phyloP scores from a whole-genome alignment of 768 basidiomycete genomes.

The Suillus discolor region DNA sequence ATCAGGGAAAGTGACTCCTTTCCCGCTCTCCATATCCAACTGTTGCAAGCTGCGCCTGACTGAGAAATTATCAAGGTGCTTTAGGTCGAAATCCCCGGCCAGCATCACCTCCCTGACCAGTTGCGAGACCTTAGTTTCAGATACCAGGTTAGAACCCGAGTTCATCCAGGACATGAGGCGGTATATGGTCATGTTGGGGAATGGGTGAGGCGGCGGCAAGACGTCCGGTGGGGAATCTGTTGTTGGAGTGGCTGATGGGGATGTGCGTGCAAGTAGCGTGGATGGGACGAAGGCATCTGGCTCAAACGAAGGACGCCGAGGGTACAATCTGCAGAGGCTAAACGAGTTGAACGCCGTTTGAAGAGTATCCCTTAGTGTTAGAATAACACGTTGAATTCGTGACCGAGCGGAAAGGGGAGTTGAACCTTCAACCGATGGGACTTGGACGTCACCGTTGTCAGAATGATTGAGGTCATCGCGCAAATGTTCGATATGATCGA shows the following conservation, averaged over 20 bases:
- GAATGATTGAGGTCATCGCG: neutral
- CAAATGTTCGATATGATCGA: neutral
- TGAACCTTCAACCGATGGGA: too few species aligned
- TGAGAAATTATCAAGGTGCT: too few species aligned
- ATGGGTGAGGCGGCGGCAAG: constrained; percentile 5
- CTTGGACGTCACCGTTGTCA: neutral
- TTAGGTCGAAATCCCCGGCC: too few species aligned
- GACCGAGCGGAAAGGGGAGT: neutral
- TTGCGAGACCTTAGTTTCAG: too few species aligned
- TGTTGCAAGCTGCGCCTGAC: too few species aligned
- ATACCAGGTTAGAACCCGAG: too few species aligned
- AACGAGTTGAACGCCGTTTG: neutral
- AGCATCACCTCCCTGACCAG: too few species aligned
- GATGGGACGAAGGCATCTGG: neutral
- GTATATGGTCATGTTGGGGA: constrained; percentile 14
- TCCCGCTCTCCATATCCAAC: too few species aligned
- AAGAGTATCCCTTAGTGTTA: neutral
- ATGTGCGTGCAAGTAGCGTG: neutral
- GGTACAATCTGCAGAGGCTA: neutral
- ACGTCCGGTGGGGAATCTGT: neutral
- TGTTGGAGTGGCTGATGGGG: too few species aligned
- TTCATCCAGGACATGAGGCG: constrained; percentile 10
- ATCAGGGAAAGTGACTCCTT: too few species aligned
- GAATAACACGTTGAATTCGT: neutral
- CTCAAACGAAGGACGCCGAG: neutral